Conservation (phyloP, 2,329 filamentous ascomycete genomes). For the Penicillium sp. region DNA sequence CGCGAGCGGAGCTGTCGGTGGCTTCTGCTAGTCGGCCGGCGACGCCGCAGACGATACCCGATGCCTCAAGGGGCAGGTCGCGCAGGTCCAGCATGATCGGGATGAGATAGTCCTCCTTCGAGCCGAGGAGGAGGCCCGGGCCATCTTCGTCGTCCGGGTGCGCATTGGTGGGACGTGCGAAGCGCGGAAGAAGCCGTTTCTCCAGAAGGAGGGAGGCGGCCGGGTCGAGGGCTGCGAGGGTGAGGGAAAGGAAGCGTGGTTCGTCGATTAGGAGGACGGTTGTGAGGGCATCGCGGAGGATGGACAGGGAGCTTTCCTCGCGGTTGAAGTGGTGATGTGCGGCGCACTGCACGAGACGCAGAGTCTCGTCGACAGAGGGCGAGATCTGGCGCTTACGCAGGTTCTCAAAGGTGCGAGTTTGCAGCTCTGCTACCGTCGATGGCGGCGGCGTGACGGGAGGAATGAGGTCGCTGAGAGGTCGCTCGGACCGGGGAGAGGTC, state of each 20-base stretch:
- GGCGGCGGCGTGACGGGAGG: slow-evolving; percentile 70
- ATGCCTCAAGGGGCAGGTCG: slow-evolving; percentile 78
- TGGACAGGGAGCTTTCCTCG: slow-evolving; percentile 38
- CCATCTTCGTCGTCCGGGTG: slow-evolving; percentile 39
- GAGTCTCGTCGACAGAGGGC: slow-evolving; percentile 64
- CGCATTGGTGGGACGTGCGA: slow-evolving; percentile 59
- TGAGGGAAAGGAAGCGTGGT: slow-evolving; percentile 51
- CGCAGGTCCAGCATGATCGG: slow-evolving; percentile 86
- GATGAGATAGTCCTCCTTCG: slow-evolving; percentile 65
- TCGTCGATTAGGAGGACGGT: slow-evolving; percentile 39
- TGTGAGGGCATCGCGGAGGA: slow-evolving; percentile 40
- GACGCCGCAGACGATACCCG: slow-evolving; percentile 92
- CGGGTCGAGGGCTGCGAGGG: slow-evolving; percentile 45
- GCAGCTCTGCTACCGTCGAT: slow-evolving; percentile 72
- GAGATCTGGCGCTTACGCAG: slow-evolving; percentile 73
- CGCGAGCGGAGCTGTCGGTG: slow-evolving; percentile 55
- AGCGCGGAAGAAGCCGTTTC: slow-evolving; percentile 56
- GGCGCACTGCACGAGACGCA: slow-evolving; percentile 79
- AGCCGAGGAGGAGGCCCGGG: slow-evolving; percentile 71
- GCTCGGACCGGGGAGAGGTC: slow-evolving; percentile 31
- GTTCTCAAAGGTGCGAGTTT: slow-evolving; percentile 76
- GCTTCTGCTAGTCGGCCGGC: slow-evolving; percentile 77
- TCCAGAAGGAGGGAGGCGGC: slow-evolving; percentile 48
- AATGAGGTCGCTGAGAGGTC: slow-evolving; percentile 24
- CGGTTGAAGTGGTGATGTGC: slow-evolving; percentile 53